phyloP scores from a whole-genome alignment of 805 yeast species.

The Millerozyma miso region DNA sequence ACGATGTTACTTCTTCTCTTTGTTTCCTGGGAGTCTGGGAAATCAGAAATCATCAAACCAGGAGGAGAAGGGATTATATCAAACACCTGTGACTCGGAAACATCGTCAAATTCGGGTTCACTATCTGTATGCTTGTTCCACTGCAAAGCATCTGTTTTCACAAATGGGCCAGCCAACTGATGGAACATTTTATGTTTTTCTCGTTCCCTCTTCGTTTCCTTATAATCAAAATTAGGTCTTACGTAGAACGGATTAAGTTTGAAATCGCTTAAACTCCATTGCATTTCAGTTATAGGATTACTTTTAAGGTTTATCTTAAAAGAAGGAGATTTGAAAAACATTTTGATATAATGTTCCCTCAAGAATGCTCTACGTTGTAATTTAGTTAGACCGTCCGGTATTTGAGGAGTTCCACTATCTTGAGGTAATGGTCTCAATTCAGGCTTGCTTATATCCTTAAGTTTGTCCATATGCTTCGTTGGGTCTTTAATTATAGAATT shows the following conservation, averaged over 20 bases:
- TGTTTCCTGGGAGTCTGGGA: slow-evolving; percentile 32
- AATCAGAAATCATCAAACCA: slow-evolving; percentile 36
- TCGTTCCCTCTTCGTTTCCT: slow-evolving; percentile 14
- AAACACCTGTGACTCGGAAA: slow-evolving; percentile 22
- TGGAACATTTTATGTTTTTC: slow-evolving; percentile 12
- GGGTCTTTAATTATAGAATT: not conserved
- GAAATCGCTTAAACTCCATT: slow-evolving; percentile 36
- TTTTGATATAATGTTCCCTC: slow-evolving; percentile 19
- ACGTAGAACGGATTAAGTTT: slow-evolving; percentile 23
- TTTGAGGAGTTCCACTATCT: not conserved
- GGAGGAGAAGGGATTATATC: slow-evolving; percentile 38
- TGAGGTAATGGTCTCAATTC: not conserved
- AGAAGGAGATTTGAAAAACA: slow-evolving; percentile 14
- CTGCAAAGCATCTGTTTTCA: not conserved
- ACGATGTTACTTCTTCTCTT: slow-evolving; percentile 15
- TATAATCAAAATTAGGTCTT: slow-evolving; percentile 7
- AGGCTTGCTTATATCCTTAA: not conserved
- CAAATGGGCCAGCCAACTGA: slow-evolving; percentile 4
- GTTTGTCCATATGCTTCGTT: not conserved
- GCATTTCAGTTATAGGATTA: slow-evolving; percentile 35
- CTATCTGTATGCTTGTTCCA: slow-evolving; percentile 5
- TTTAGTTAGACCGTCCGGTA: slow-evolving; percentile 18
- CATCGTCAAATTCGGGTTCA: slow-evolving; percentile 11
- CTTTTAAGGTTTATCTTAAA: slow-evolving; percentile 20
- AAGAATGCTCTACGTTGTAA: slow-evolving; percentile 30